Evolutionary conservation across 2,329 filamentous ascomycete species (phyloP).

Genomic region (Exserohilum turcica): DNA sequence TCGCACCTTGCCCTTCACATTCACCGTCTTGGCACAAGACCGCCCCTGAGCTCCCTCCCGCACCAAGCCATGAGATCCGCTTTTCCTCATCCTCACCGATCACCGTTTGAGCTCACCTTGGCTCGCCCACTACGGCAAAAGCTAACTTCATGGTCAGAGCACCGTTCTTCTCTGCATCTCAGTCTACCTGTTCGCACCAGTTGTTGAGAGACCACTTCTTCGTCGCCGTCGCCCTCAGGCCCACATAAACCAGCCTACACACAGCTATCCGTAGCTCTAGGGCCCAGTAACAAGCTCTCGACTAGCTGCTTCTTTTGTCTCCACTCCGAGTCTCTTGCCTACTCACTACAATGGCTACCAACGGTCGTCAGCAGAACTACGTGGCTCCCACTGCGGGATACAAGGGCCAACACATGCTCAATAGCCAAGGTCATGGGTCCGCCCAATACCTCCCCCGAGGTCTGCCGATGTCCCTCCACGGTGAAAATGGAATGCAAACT

Average conservation of each 20-base stretch:
- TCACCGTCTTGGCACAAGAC: conserved; percentile 9
- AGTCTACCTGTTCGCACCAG: conserved; percentile 24
- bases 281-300: conserved; percentile 1
- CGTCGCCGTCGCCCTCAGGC: conserved; percentile 10
- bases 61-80: conserved; percentile 2
- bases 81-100: conserved; percentile 29
- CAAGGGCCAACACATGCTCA: conserved; percentile 42
- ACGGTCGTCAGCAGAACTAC: conserved; percentile 41
- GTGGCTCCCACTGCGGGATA: conserved; percentile 30
- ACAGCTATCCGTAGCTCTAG: conserved; percentile 10
- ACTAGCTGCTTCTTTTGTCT: conserved; percentile 1
- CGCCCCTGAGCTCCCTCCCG: conserved; percentile 3
- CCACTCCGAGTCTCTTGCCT: conserved; percentile 2
- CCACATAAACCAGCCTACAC: conserved; percentile 12
- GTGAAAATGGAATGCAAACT: conserved; percentile 38
- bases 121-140: conserved; percentile 1
- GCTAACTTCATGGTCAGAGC: conserved; percentile 29
- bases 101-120: conserved; percentile 3
- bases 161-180: conserved; percentile 42
- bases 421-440: conserved; percentile 37
- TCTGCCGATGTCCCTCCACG: conserved; percentile 40
- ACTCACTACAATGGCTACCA: conserved; percentile 33
- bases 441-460: conserved; percentile 45
- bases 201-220: conserved; percentile 23
- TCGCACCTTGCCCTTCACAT: conserved; percentile 9